Base-by-base conservation (phyloP, 345 rosid species). In the Gossypium ekmanianum region DNA sequence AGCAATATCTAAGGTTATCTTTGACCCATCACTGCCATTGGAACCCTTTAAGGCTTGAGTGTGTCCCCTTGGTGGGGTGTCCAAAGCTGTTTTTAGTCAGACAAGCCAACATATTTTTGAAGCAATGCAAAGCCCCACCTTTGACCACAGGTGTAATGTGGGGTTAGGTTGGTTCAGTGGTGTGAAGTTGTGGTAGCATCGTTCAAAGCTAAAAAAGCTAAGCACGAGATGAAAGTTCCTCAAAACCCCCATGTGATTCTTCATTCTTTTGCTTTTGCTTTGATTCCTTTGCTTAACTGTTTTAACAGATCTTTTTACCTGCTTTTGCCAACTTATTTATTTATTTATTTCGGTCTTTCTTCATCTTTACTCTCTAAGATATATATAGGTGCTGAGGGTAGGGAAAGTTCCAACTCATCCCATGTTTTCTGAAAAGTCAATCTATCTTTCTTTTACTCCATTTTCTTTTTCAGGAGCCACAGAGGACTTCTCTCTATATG, bases 1-100 rank as follows among this genome's bases (percentile, higher is more conserved):
- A 20, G 61, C 61, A 56, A 56, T 56, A 61, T 73, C 82, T 56
- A 51, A 48, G 70, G 26, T 78, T 63, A 74, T 54, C 61, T 52
- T 41, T 45, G 58, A 79, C 72, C 66, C 68, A 63, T 11, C 51
- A 12, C 34, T 6, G 41, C 11, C 58, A 24, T 39, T 24, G 26
- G 41, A 10, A 29, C 26, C 66, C 61, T 68, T 71, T 70, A 52
- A n/a, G 48, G 71, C 20, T 51, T 24, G 29, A 9, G 63, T 6
- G 22, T 59, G 73, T 56, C 41, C 44, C 73, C 69, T 20, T 52
- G 45, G 76, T 64, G 79, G 80, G 71, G 54, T 16, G 29, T 41
- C 51, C 54, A 7, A 4, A 24, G n/a, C n/a, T 20, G 41, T 10
- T 34, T 7, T 48, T 7, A 14, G 55, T 11, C 8, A 12, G 13